phyloP scores from a whole-genome alignment of 805 yeast genomes.

The Teunomyces atbi region DNA sequence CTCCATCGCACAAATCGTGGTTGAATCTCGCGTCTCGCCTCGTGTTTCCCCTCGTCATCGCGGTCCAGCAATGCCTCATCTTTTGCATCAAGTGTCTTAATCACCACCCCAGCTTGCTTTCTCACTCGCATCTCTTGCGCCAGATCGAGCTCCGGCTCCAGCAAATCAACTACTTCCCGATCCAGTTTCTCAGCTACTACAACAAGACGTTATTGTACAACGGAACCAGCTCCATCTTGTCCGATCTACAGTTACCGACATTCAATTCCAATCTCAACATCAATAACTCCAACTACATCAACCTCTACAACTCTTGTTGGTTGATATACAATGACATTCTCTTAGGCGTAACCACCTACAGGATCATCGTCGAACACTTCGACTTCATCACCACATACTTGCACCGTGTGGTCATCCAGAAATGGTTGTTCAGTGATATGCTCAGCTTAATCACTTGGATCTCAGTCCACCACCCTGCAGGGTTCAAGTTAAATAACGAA shows the following conservation, averaged over 20 bases:
- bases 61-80: slow-evolving; percentile 17
- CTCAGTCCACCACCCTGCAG: slow-evolving; percentile 82
- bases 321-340: slow-evolving; percentile 77
- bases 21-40: slow-evolving; percentile 6
- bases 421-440: slow-evolving; percentile 45
- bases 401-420: slow-evolving; percentile 31
- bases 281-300: slow-evolving; percentile 57
- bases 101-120: slow-evolving; percentile 26
- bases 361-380: slow-evolving; percentile 39
- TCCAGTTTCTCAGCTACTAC: slow-evolving; percentile 64
- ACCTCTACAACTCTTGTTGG: slow-evolving; percentile 87
- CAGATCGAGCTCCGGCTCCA: slow-evolving; percentile 77
- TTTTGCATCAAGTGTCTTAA: slow-evolving; percentile 27
- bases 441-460: slow-evolving; percentile 62
- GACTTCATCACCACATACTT: slow-evolving; percentile 20
- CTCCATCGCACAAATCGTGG: background rate
- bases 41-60: slow-evolving; percentile 12
- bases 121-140: slow-evolving; percentile 61
- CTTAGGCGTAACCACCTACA: slow-evolving; percentile 61
- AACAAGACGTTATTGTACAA: slow-evolving; percentile 27
- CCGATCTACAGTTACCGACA: slow-evolving; percentile 40
- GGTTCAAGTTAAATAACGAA: slow-evolving; percentile 86
- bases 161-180: slow-evolving; percentile 76
- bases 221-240: slow-evolving; percentile 33
- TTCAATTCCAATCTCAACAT: slow-evolving; percentile 37